Conservation (phyloP, 768 basidiomycete species). For the Dentipellis sp. region DNA sequence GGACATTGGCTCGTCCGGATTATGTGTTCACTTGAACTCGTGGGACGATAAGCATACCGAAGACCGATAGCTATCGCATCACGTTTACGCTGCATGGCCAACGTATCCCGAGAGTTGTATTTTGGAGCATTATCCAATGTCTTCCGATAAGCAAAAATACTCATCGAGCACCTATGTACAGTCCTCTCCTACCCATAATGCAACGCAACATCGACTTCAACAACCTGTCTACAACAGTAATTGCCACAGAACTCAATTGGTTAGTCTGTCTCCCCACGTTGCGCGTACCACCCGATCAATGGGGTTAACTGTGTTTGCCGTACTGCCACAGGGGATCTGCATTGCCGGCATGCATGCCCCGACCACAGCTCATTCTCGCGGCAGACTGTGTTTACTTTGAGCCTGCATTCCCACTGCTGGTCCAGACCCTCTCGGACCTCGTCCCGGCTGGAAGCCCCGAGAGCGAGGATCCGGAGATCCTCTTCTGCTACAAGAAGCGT, state of each 20-base stretch:
- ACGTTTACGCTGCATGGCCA: too few species aligned
- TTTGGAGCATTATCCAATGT: too few species aligned
- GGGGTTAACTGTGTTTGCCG: background rate
- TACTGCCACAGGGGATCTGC: conserved; percentile 49
- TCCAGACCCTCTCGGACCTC: conserved; percentile 66
- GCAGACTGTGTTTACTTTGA: conserved; percentile 97
- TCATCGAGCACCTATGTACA: conserved; percentile 21
- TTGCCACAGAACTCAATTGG: conserved; percentile 77
- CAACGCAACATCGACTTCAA: conserved; percentile 62
- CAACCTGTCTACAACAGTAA: conserved; percentile 38
- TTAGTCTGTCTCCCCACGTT: conserved; percentile 22
- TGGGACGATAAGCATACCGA: too few species aligned
- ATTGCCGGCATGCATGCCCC: conserved; percentile 35
- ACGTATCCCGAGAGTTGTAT: too few species aligned
- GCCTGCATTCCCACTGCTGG: conserved; percentile 82
- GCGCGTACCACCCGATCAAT: background rate
- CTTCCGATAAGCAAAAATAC: background rate
- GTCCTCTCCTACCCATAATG: conserved; percentile 77
- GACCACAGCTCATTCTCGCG: conserved; percentile 67
- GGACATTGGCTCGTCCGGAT: background rate
- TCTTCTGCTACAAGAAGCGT: conserved; percentile 93
- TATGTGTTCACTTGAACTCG: background rate
- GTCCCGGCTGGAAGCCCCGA: conserved; percentile 25
- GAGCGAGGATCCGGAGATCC: conserved; percentile 36
- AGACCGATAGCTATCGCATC: too few species aligned